Conservation (phyloP, 2,329 filamentous ascomycete species). For the Rhynchosporium agropyri region DNA sequence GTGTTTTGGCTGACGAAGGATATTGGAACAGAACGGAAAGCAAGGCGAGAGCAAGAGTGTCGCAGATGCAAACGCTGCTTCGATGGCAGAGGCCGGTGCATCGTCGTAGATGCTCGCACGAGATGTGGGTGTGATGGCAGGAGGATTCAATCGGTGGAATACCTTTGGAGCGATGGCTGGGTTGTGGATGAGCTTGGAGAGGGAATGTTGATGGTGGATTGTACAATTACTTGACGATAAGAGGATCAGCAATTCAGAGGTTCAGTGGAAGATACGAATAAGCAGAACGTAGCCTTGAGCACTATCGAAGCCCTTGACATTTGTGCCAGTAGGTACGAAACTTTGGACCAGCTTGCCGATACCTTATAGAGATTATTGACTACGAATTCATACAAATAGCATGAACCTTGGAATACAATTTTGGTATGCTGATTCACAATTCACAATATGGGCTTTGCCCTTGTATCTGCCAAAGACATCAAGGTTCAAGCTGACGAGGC, state of each 20-base stretch:
- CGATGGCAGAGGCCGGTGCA: conserved; percentile 37
- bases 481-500: background rate
- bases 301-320: background rate
- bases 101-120: conserved; percentile 15
- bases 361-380: too few relatives aligned
- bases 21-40: conserved; percentile 79
- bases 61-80: conserved; percentile 55
- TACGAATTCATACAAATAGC: background rate
- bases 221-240: conserved; percentile 38
- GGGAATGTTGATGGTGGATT: conserved; percentile 25
- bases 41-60: conserved; percentile 83
- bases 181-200: conserved; percentile 12
- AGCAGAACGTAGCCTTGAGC: background rate
- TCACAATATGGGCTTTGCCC: background rate
- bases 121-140: conserved; percentile 7
- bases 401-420: background rate
- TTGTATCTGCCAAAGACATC: background rate
- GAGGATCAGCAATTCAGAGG: conserved; percentile 26
- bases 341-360: background rate
- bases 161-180: conserved; percentile 7
- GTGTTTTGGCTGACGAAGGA: conserved; percentile 27
- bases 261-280: background rate
- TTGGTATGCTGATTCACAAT: background rate
- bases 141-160: conserved; percentile 12
- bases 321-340: too few relatives aligned